phyloP scores from a whole-genome alignment of 2,329 filamentous ascomycete species.

The Xylariaceae sp. region DNA sequence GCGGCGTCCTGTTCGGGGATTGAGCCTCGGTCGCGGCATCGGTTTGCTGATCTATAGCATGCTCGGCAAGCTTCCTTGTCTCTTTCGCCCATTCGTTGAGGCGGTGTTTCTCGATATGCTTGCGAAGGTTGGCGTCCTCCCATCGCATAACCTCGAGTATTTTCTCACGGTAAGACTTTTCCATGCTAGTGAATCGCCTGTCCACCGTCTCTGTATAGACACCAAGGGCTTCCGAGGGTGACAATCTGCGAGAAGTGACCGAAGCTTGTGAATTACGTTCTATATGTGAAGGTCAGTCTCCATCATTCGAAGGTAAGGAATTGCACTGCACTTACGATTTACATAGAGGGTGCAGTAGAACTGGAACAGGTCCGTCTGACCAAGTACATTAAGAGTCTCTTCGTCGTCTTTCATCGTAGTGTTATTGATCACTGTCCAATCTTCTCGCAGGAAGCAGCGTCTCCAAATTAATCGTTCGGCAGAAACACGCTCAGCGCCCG shows the following conservation, averaged over 20 bases:
- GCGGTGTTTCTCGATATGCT: conserved; percentile 62
- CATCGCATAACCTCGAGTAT: conserved; percentile 67
- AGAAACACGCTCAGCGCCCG: conserved; percentile 54
- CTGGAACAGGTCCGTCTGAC: conserved; percentile 63
- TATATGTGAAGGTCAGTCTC: conserved; percentile 24
- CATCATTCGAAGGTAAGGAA: conserved; percentile 12
- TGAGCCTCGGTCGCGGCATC: conserved; percentile 24
- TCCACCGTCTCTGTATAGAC: conserved; percentile 60
- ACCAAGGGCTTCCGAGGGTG: conserved; percentile 52
- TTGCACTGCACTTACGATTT: conserved; percentile 51
- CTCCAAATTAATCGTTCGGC: conserved; percentile 73
- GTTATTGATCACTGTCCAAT: conserved; percentile 78
- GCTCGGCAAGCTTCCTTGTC: conserved; percentile 26
- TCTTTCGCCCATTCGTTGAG: conserved; percentile 63
- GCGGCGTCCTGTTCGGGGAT: too few species aligned
- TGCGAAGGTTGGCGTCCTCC: conserved; percentile 65
- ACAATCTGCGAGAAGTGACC: conserved; percentile 42
- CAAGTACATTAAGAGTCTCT: conserved; percentile 59
- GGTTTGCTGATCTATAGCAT: conserved; percentile 27
- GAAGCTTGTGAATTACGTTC: conserved; percentile 40
- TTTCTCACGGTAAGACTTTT: conserved; percentile 61
- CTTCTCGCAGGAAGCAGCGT: conserved; percentile 75
- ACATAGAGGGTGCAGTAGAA: conserved; percentile 63
- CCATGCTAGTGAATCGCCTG: conserved; percentile 55
- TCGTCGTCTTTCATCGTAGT: conserved; percentile 70